These are phyloP conservation scores for Purpureocillium takamizusanense DNA, from an alignment of 2,329 filamentous ascomycete genomes.

Conservation along the genomic window DNA sequence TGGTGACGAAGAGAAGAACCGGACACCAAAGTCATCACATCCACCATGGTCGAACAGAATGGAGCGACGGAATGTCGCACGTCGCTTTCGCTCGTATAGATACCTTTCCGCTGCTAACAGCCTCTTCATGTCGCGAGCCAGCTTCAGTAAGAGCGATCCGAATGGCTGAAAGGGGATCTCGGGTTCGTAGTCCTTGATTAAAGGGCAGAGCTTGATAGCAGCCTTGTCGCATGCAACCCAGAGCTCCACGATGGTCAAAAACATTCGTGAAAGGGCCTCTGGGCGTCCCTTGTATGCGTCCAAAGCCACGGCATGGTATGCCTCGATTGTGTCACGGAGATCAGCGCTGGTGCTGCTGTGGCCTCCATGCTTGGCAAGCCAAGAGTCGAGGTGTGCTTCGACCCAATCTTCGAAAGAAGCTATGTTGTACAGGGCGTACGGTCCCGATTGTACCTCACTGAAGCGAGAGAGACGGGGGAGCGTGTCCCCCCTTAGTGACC, in stretches of 20 bases:
- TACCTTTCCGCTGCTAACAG: background rate
- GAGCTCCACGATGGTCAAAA: constrained; percentile 43
- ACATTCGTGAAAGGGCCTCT: constrained; percentile 37
- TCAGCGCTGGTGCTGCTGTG: background rate
- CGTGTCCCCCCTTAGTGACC: background rate
- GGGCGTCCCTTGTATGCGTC: constrained; percentile 28
- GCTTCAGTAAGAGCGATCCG: background rate
- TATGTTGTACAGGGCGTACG: constrained; percentile 1
- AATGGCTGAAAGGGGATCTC: background rate
- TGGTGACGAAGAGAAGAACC: background rate
- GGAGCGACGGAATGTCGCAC: background rate
- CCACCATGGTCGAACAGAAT: background rate
- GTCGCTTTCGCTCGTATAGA: background rate
- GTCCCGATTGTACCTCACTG: background rate
- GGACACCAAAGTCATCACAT: background rate
- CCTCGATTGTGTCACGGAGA: constrained; percentile 18
- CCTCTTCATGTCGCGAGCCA: background rate
- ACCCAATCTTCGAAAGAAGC: constrained; percentile 37
- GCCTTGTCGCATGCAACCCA: constrained; percentile 37
- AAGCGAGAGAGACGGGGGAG: background rate
- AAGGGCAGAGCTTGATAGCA: background rate
- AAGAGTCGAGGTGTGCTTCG: constrained; percentile 10
- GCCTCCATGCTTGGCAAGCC: constrained; percentile 3
- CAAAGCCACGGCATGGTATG: constrained; percentile 20
- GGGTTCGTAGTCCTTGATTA: background rate